Base-by-base conservation (phyloP, 1,284 basidiomycete genomes). In the Salmacisia buchloeana region DNA sequence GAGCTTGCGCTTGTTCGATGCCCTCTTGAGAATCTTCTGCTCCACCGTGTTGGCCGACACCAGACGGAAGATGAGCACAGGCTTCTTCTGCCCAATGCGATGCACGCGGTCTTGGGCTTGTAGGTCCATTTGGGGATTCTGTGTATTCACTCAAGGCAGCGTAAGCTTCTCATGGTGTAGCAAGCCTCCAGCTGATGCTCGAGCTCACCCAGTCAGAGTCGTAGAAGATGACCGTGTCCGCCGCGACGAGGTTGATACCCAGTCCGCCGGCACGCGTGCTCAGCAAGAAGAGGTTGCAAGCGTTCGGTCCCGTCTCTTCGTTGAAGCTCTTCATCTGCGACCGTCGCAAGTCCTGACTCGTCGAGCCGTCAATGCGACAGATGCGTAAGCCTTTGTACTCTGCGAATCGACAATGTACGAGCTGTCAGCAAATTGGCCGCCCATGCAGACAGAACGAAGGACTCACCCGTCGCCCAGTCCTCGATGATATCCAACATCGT, bases 51-150 rank as follows among this genome's bases (percentile, higher is more conserved):
- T 77, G 9, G 71, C 67, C 1, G 73, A 67, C 35, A 96, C 87
- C 0, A 97, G 84, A 38, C 93, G 86, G 83, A 92, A 96, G 62
- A 96, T 72, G n/a, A 80, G 66, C 9, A 73, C 71, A 13, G 77
- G 74, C 33, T 84, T 88, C 21, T 87, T 94, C 81, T 97, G 94
- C 1, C 94, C 94, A 64, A 97, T 97, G 6, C 94, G 87, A 80
- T 97, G 94, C 0, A 92, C 94, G 35, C 94, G 86, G 76, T 96
- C 94, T 80, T 94, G 92, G 0, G 94, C 94, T 80, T 98, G 94
- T 3, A 92, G 83, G 71, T 98, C 94, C 88, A 94, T 92, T 56
- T 76, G 75, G 0, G 94, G 94, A 75, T 93, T 97, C 91, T 91
- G 69, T 3, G 46, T 15, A 29, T 58, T 18, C 35, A 13, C 21